Percentiles rank a stretch among this genome's conserved stretches.
These are phyloP conservation scores for Eremothecium gossypii DNA, from an alignment of 1,139 yeast species.

Conservation along the genomic window DNA sequence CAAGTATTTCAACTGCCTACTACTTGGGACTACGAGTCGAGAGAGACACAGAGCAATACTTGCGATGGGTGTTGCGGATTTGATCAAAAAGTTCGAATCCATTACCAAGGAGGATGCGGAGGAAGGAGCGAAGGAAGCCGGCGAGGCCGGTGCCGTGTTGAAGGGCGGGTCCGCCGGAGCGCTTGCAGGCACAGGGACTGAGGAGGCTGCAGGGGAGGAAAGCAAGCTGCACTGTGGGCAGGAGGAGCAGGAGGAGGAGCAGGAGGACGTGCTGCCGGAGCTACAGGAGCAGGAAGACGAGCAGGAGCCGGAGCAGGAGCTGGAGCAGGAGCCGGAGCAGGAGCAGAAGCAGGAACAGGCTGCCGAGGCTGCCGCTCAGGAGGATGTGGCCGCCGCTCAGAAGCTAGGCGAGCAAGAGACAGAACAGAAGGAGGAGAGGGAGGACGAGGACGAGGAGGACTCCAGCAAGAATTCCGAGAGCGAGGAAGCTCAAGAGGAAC, in stretches of 20 bases:
- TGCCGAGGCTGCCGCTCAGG: background rate
- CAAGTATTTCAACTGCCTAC: too few species aligned
- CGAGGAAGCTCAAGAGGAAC: slow-evolving; percentile 5
- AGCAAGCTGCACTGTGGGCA: background rate
- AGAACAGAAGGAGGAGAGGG: background rate
- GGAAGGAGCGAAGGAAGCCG: background rate
- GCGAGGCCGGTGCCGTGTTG: background rate
- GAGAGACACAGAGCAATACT: background rate
- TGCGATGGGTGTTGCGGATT: slow-evolving; percentile 31
- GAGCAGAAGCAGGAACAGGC: background rate
- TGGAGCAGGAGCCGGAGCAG: slow-evolving; percentile 1
- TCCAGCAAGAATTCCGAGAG: slow-evolving; percentile 2
- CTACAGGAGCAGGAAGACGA: background rate
- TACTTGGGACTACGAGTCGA: background rate
- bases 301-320: background rate
- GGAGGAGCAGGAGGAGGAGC: background rate
- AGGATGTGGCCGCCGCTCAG: background rate
- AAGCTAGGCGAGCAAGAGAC: background rate
- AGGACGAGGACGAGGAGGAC: slow-evolving; percentile 4
- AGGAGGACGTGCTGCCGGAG: background rate
- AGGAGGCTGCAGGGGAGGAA: background rate
- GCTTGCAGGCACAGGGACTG: background rate
- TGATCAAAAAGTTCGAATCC: slow-evolving; percentile 30
- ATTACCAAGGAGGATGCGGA: slow-evolving; percentile 13
- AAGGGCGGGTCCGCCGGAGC: background rate